Evolutionary conservation across 2,329 filamentous ascomycete genomes (phyloP).

Genomic region (Fusarium nelsonii): DNA sequence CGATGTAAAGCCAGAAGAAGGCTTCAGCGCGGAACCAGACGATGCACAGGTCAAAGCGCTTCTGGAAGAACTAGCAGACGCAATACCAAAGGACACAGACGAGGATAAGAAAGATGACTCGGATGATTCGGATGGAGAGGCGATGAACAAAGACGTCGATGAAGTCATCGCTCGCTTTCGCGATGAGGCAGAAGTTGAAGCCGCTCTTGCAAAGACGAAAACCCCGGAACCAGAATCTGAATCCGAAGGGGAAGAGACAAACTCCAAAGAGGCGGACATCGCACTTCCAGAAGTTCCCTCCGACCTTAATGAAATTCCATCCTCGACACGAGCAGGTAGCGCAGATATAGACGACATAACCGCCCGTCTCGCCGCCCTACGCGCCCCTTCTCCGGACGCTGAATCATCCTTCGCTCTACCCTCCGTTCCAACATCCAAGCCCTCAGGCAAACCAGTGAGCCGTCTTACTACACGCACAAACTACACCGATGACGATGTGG

Average conservation of each 20-base stretch:
- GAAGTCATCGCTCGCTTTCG: constrained; percentile 60
- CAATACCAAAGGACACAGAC: constrained; percentile 49
- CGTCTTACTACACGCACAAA: constrained; percentile 56
- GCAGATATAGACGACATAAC: constrained; percentile 60
- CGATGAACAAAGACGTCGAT: constrained; percentile 60
- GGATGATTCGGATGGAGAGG: constrained; percentile 65
- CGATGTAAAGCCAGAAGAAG: constrained; percentile 55
- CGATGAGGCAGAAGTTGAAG: constrained; percentile 60
- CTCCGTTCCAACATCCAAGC: constrained; percentile 63
- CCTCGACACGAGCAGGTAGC: constrained; percentile 38
- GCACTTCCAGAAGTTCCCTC: constrained; percentile 63
- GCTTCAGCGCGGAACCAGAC: constrained; percentile 39
- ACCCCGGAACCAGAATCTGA: constrained; percentile 20
- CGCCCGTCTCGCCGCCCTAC: constrained; percentile 65
- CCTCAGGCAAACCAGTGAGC: constrained; percentile 57
- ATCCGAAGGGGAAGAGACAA: constrained; percentile 14
- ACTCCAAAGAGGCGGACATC: constrained; percentile 45
- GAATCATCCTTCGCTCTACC: constrained; percentile 59
- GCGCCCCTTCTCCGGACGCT: constrained; percentile 49
- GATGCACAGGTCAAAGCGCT: constrained; percentile 54
- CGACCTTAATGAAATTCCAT: constrained; percentile 55
- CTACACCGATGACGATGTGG: constrained; percentile 77
- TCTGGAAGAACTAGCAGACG: constrained; percentile 53
- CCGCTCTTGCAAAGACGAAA: constrained; percentile 33
- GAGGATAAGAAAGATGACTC: constrained; percentile 36